Base-by-base conservation (phyloP, 352 stramenopile species). In the Phytophthora ramorum region DNA sequence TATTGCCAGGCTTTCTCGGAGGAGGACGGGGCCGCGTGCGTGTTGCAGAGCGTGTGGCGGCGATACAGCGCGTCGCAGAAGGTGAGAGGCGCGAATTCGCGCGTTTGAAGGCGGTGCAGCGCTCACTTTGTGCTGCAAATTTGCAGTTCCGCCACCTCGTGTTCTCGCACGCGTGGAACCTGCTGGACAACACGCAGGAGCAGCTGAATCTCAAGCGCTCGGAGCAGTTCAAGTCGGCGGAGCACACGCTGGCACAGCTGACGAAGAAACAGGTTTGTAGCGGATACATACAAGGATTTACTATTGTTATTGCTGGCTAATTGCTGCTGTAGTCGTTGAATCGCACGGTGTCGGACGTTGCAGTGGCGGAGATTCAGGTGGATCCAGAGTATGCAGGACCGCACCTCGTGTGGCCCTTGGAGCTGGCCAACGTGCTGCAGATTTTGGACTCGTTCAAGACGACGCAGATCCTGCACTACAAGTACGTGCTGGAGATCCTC, bases 391-490 rank as follows among this genome's bases (percentile, higher is more conserved):
- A 98, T 61, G 63, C 75, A 0, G 91, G 91, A 0, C 87, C 90
- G 5, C 85, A 83, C 35, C 56, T 98, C 13, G 66, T 73, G 14
- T 98, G 95, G 81, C 92, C 92, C 6, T 63, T 98, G 58, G 83
- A 83, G 17, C 75, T 97, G 10, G 71, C 87, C 6, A 95, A 93
- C 58, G 88, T 97, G 32, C 59, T 98, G 37, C 77, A 89, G 10
- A 88, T 98, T 75, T 71, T 98, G 34, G 91, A 97, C 52, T 81
- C 92, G 5, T 98, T 98, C 60, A 98, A 98, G 63, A 88, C 87
- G 37, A 93, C 87, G 20, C 70, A 85, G 26, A 65, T 96, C 1
- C 65, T 98, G 30, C 91, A 98, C 71, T 84, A 93, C 78, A 97
- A 97, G 71, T 96, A 98, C 64, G 89, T 97, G 50, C 70, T 96